Evolutionary conservation across 2,329 filamentous ascomycete species (phyloP).

Genomic region (Calycina marina): DNA sequence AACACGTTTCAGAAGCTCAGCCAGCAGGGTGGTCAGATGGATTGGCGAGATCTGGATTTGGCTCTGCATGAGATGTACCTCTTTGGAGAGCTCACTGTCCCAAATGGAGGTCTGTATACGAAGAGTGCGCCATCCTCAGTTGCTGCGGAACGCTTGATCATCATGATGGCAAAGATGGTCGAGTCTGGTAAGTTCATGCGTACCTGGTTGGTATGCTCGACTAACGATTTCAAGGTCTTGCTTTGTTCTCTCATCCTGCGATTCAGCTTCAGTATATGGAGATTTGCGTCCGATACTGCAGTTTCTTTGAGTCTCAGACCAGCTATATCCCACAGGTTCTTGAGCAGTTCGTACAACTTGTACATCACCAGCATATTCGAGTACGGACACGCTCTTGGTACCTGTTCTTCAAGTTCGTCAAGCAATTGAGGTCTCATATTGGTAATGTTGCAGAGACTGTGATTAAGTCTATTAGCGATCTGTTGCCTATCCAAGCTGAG

Average conservation of each 20-base stretch:
- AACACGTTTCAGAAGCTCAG: conserved; percentile 73
- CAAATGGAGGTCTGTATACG: conserved; percentile 69
- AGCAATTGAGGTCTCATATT: conserved; percentile 69
- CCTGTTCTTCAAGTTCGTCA: conserved; percentile 83
- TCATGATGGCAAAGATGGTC: conserved; percentile 94
- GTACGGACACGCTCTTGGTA: conserved; percentile 93
- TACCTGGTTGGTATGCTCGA: conserved; percentile 4
- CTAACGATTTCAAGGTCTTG: conserved; percentile 47
- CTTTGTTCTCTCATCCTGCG: conserved; percentile 75
- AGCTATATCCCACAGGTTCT: conserved; percentile 73
- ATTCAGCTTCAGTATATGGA: conserved; percentile 97
- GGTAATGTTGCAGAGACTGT: conserved; percentile 84
- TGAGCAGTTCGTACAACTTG: conserved; percentile 80
- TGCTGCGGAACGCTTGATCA: conserved; percentile 67
- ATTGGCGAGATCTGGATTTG: conserved; percentile 91
- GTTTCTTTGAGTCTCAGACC: conserved; percentile 78
- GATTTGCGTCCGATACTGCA: conserved; percentile 85
- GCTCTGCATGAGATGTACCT: conserved; percentile 91
- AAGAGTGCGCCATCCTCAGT: conserved; percentile 71
- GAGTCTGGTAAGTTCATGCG: conserved; percentile 57
- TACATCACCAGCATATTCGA: conserved; percentile 76
- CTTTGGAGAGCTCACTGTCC: conserved; percentile 88
- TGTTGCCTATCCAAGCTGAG: conserved; percentile 84
- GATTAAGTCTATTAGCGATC: conserved; percentile 76
- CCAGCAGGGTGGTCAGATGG: conserved; percentile 57